Evolutionary conservation across 192 early-diverging fungal genomes (phyloP).

Genomic region (Coemansia sp.): DNA sequence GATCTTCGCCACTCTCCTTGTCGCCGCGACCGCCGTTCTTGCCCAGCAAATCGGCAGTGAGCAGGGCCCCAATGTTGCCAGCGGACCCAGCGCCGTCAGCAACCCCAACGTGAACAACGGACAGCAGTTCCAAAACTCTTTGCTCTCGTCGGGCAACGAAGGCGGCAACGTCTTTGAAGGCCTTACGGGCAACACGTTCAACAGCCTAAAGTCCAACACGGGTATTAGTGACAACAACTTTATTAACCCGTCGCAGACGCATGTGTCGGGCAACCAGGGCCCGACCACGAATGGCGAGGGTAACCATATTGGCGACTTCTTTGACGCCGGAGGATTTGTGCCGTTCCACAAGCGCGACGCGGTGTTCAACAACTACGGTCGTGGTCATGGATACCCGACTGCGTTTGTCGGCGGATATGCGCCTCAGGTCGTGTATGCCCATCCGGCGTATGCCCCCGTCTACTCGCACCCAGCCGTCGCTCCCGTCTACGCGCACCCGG

Average conservation of each 20-base stretch:
- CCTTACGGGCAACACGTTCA: constrained; percentile 20
- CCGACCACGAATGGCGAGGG: constrained; percentile 34
- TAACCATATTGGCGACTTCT: constrained; percentile 37
- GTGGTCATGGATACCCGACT: constrained; percentile 12
- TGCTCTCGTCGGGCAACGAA: constrained; percentile 19
- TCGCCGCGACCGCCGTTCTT: constrained; percentile 50
- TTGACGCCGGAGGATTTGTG: constrained; percentile 9
- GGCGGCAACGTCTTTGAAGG: constrained; percentile 33
- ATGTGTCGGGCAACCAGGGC: constrained; percentile 30
- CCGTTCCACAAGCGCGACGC: constrained; percentile 24
- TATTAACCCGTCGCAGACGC: constrained; percentile 29
- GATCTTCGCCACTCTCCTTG: constrained; percentile 51
- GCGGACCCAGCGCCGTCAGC: constrained; percentile 38
- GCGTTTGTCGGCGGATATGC: constrained; percentile 4
- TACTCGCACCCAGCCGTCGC: constrained; percentile 1
- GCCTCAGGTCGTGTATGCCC: constrained; percentile 2
- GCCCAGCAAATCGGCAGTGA: constrained; percentile 48
- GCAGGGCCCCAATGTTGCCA: constrained; percentile 25
- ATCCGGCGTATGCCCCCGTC: background rate
- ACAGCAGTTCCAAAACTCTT: constrained; percentile 37
- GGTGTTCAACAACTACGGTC: constrained; percentile 25
- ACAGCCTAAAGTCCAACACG: constrained; percentile 13
- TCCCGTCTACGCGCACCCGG: constrained; percentile 13
- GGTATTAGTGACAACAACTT: constrained; percentile 36
- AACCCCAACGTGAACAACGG: constrained; percentile 52